These are phyloP conservation scores for Strigomonas oncopelti DNA, from an alignment of 208 protist species.

Conservation along the genomic window DNA sequence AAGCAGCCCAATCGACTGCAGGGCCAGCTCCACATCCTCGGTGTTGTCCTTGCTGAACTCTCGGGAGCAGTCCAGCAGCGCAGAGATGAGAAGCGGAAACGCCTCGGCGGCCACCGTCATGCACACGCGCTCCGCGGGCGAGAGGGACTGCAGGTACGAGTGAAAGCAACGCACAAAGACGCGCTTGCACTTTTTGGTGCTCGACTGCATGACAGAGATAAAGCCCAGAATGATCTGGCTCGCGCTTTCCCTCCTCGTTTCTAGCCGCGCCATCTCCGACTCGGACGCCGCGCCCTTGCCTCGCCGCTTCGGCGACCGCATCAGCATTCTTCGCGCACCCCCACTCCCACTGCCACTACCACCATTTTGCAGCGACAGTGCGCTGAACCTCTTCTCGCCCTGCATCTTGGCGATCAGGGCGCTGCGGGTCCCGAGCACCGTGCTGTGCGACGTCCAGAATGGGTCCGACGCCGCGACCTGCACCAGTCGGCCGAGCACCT, in stretches of 20 bases:
- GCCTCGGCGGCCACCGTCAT: conserved; percentile 47
- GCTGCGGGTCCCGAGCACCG: background rate
- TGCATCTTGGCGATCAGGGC: background rate
- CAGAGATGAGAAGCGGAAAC: conserved; percentile 49
- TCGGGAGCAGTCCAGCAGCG: conserved; percentile 57
- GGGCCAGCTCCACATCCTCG: conserved; percentile 50
- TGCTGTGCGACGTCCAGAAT: conserved; percentile 6
- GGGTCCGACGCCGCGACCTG: background rate
- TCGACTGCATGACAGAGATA: conserved; percentile 57
- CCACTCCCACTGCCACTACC: no score
- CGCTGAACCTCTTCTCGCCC: background rate
- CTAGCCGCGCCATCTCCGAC: background rate
- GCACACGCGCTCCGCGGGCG: conserved; percentile 28
- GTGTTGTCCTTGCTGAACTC: conserved; percentile 30
- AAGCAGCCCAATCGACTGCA: conserved; percentile 72
- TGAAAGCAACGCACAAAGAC: conserved; percentile 74
- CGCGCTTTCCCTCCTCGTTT: background rate
- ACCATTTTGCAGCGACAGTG: no score
- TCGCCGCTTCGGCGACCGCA: background rate
- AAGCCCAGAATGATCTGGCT: conserved; percentile 44
- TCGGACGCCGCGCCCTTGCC: background rate
- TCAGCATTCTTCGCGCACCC: background rate
- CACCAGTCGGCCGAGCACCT: background rate
- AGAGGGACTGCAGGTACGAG: conserved; percentile 47
- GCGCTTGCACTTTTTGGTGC: conserved; percentile 69